Evolutionary conservation across 495 filamentous ascomycete species (phyloP).

Genomic region (Penicillium cinerascens): DNA sequence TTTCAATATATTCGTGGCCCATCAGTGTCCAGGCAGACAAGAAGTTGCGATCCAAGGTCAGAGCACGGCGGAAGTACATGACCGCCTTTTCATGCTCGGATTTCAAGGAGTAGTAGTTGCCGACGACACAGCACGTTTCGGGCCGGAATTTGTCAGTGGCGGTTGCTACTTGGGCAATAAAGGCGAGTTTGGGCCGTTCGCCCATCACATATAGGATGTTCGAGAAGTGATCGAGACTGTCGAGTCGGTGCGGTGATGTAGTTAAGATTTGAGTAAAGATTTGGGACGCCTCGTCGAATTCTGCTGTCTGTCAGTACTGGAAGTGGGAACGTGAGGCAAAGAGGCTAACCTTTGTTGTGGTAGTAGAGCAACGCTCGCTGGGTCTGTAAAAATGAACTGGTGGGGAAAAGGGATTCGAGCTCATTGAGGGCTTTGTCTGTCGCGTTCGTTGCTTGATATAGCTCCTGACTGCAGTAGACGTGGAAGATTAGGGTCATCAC

Average conservation of each 20-base stretch:
- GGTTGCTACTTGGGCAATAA: conserved; percentile 84
- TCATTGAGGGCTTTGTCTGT: conserved; percentile 69
- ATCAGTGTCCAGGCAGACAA: conserved; percentile 97
- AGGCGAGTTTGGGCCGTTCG: conserved; percentile 80
- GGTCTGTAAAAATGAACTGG: conserved; percentile 81
- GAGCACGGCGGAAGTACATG: conserved; percentile 91
- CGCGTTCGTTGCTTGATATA: conserved; percentile 75
- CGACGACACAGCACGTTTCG: conserved; percentile 94
- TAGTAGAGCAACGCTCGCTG: conserved; percentile 85
- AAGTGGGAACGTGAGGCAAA: not conserved
- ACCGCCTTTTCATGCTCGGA: conserved; percentile 97
- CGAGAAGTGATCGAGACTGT: conserved; percentile 89
- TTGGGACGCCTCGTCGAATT: conserved; percentile 79
- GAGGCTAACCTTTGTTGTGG: conserved; percentile 65
- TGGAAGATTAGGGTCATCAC: conserved; percentile 93
- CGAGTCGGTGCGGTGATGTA: conserved; percentile 80
- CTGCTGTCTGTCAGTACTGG: conserved; percentile 29
- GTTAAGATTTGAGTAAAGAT: conserved; percentile 80
- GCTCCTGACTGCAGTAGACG: conserved; percentile 81
- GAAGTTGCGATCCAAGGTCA: conserved; percentile 91
- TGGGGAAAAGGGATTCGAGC: conserved; percentile 78
- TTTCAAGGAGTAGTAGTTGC: conserved; percentile 93
- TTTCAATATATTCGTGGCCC: conserved; percentile 98
- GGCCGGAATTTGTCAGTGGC: conserved; percentile 93
- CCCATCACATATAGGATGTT: conserved; percentile 96